Percentiles rank a stretch among this genome's conserved stretches.
Evolutionary conservation across 2,329 filamentous ascomycete genomes (phyloP).

Genomic region (Aspergillus hortae): DNA sequence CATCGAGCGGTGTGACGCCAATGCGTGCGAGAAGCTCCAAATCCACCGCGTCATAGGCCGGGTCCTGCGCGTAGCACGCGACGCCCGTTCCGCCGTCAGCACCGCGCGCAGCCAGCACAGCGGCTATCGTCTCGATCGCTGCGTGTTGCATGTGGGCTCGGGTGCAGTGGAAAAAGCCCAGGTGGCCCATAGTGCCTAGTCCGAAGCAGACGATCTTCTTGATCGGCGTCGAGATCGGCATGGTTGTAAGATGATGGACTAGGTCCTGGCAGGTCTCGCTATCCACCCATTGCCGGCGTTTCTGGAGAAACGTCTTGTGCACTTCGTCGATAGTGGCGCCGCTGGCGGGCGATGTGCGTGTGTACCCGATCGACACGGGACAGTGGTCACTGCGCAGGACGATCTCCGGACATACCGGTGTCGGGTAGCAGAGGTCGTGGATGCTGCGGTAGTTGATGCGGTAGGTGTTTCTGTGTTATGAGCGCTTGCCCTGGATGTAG

Average conservation of each 20-base stretch:
- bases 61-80: conserved; percentile 27
- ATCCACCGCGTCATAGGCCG: conserved; percentile 21
- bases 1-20: conserved; percentile 23
- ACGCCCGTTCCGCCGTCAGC: conserved; percentile 6
- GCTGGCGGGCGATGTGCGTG: background rate
- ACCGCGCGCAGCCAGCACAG: conserved; percentile 10
- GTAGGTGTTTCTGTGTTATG: conserved; percentile 13
- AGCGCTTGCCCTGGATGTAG: background rate
- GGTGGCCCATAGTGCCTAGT: conserved; percentile 15
- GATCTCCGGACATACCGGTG: conserved; percentile 12
- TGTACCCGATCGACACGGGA: conserved; percentile 18
- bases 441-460: conserved; percentile 19
- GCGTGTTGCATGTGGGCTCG: conserved; percentile 23
- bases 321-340: conserved; percentile 7
- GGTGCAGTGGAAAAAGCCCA: conserved; percentile 1
- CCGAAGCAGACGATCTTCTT: conserved; percentile 24
- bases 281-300: conserved; percentile 15
- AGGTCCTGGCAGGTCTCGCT: conserved; percentile 17
- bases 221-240: conserved; percentile 7
- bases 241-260: conserved; percentile 7
- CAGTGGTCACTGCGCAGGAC: conserved; percentile 8
- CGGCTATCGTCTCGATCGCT: conserved; percentile 18
- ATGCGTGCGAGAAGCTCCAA: conserved; percentile 12
- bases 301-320: conserved; percentile 6
- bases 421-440: conserved; percentile 13